phyloP scores from a whole-genome alignment of 2,329 filamentous ascomycete genomes.

The Epichloe elymi region DNA sequence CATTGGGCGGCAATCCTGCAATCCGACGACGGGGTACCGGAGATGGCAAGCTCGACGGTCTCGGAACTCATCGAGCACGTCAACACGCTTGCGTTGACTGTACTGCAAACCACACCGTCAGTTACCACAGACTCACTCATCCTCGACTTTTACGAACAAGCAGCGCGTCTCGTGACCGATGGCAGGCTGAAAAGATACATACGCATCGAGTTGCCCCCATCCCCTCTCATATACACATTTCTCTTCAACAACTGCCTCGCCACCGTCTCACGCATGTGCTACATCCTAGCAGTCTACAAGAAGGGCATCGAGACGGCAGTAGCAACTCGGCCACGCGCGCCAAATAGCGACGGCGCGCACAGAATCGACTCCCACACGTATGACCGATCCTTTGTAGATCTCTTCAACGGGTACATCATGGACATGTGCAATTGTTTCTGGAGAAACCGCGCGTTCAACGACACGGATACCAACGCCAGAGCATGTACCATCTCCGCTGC shows the following conservation, averaged over 20 bases:
- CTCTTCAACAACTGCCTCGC: constrained; percentile 52
- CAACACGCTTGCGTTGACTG: constrained; percentile 43
- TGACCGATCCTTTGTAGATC: constrained; percentile 46
- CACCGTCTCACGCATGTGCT: constrained; percentile 55
- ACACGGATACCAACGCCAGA: constrained; percentile 47
- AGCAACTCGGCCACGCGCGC: constrained; percentile 19
- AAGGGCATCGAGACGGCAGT: constrained; percentile 55
- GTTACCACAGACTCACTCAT: constrained; percentile 39
- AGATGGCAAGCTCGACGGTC: constrained; percentile 24
- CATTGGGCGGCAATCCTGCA: constrained; percentile 40
- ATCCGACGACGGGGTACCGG: constrained; percentile 23
- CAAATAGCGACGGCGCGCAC: constrained; percentile 10
- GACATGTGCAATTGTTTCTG: constrained; percentile 77
- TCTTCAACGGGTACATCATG: constrained; percentile 76
- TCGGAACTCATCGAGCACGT: constrained; percentile 33
- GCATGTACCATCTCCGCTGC: constrained; percentile 36
- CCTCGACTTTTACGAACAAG: constrained; percentile 56
- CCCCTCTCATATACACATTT: constrained; percentile 56
- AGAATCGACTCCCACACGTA: constrained; percentile 29
- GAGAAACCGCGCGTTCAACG: constrained; percentile 59
- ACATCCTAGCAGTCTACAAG: constrained; percentile 60
- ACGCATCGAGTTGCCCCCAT: constrained; percentile 54
- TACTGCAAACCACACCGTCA: constrained; percentile 39
- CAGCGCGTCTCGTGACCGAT: constrained; percentile 42
- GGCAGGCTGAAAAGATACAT: constrained; percentile 37